Evolutionary conservation across 2,329 filamentous ascomycete species (phyloP).

Genomic region (Trichophyton schoenleinii): DNA sequence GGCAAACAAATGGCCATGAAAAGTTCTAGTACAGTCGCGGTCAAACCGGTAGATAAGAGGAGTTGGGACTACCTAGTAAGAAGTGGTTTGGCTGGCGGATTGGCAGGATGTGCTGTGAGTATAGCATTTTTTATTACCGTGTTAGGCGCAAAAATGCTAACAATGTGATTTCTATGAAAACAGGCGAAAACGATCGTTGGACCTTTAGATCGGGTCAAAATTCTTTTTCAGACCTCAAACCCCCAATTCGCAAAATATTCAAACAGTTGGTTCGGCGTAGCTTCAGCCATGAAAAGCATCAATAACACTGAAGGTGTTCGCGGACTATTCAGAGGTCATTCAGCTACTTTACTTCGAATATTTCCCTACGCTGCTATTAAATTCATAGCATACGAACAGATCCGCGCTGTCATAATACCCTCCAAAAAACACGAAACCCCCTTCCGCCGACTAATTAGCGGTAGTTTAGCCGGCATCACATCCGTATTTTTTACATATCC

Average conservation of each 20-base stretch:
- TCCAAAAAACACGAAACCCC: slow-evolving; percentile 64
- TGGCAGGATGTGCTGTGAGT: slow-evolving; percentile 83
- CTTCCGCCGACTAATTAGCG: slow-evolving; percentile 47
- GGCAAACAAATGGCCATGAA: background rate
- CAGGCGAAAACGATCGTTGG: slow-evolving; percentile 93
- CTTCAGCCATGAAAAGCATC: slow-evolving; percentile 73
- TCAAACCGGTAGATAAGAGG: slow-evolving; percentile 45
- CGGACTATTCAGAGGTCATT: slow-evolving; percentile 87
- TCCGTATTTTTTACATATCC: slow-evolving; percentile 96
- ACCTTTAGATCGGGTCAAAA: slow-evolving; percentile 94
- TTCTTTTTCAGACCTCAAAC: slow-evolving; percentile 91
- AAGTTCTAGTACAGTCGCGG: background rate
- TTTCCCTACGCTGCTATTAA: slow-evolving; percentile 98
- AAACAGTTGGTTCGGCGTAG: slow-evolving; percentile 73
- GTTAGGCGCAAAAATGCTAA: slow-evolving; percentile 7
- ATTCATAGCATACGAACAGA: slow-evolving; percentile 94
- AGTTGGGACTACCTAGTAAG: slow-evolving; percentile 74
- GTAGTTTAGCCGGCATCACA: slow-evolving; percentile 54
- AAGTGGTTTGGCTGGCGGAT: slow-evolving; percentile 72
- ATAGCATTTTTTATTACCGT: background rate
- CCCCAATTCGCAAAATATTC: slow-evolving; percentile 90
- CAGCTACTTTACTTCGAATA: slow-evolving; percentile 81
- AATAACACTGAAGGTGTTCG: slow-evolving; percentile 57
- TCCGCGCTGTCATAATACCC: slow-evolving; percentile 66
- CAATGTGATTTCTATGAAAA: slow-evolving; percentile 9